Evolutionary conservation across 1,139 yeast species (phyloP).

Genomic region (Candida mesenterica): DNA sequence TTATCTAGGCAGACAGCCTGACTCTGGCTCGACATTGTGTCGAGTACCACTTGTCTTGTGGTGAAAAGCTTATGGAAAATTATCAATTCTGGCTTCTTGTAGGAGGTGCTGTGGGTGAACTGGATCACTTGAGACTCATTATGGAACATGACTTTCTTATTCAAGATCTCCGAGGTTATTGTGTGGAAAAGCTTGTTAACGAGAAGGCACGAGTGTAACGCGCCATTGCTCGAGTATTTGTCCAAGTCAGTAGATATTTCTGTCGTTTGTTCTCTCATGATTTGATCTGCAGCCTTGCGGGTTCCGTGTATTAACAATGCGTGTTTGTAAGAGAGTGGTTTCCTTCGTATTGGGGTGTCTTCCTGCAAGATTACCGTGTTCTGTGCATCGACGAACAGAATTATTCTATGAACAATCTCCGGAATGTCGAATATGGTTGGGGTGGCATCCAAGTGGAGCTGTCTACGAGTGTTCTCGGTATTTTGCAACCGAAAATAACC

Average conservation of each 20-base stretch:
- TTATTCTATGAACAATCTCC: slow-evolving; percentile 65
- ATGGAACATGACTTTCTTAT: slow-evolving; percentile 55
- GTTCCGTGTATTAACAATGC: no score
- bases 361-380: slow-evolving; percentile 56
- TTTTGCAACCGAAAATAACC: no score
- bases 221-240: slow-evolving; percentile 14
- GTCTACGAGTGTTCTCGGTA: no score
- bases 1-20: slow-evolving; percentile 26
- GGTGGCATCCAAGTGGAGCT: background rate
- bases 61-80: slow-evolving; percentile 39
- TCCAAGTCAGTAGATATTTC: background rate
- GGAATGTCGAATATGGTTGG: slow-evolving; percentile 69
- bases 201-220: slow-evolving; percentile 56
- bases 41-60: slow-evolving; percentile 29
- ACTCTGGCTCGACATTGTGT: slow-evolving; percentile 6
- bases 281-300: slow-evolving; percentile 5
- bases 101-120: slow-evolving; percentile 28
- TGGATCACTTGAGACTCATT: slow-evolving; percentile 45
- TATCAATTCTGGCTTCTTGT: slow-evolving; percentile 29
- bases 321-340: slow-evolving; percentile 68
- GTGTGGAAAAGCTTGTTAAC: slow-evolving; percentile 69
- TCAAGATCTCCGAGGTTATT: slow-evolving; percentile 53
- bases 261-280: background rate
- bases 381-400: slow-evolving; percentile 56
- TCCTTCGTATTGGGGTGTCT: slow-evolving; percentile 55